Evolutionary conservation across 495 filamentous ascomycete genomes (phyloP).

Genomic region (Penicillium dipodomyicola): DNA sequence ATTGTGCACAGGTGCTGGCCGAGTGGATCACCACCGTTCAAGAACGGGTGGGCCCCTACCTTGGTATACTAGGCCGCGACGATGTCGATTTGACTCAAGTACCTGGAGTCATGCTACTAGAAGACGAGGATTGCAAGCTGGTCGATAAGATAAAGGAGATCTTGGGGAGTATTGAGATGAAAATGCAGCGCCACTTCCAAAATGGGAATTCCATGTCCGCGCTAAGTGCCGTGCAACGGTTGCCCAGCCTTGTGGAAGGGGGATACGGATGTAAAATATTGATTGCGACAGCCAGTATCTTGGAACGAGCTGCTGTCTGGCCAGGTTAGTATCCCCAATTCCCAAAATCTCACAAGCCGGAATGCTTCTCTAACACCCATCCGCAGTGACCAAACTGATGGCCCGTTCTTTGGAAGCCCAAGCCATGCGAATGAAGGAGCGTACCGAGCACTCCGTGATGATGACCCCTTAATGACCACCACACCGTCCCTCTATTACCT

Average conservation of each 20-base stretch:
- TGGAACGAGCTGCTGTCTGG: conserved; percentile 89
- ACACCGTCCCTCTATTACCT: not conserved
- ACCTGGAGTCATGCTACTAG: conserved; percentile 82
- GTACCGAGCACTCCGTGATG: conserved; percentile 63
- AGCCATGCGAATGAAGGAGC: conserved; percentile 73
- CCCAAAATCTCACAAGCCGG: not conserved
- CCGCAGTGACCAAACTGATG: conserved; percentile 80
- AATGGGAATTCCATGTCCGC: conserved; percentile 47
- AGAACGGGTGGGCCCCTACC: conserved; percentile 83
- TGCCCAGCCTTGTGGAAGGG: conserved; percentile 59
- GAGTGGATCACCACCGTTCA: conserved; percentile 96
- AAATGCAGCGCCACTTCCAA: conserved; percentile 62
- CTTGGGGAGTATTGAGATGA: conserved; percentile 71
- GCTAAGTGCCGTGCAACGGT: conserved; percentile 49
- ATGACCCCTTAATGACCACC: conserved; percentile 36
- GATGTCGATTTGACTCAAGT: conserved; percentile 73
- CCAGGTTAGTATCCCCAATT: conserved; percentile 59
- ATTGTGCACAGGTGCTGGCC: conserved; percentile 94
- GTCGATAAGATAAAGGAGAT: conserved; percentile 82
- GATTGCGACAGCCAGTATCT: conserved; percentile 80
- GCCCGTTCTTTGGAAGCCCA: conserved; percentile 81
- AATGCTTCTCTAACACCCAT: conserved; percentile 7
- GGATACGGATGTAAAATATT: conserved; percentile 87
- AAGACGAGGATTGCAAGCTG: conserved; percentile 88
- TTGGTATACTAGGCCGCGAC: conserved; percentile 83